Percentiles rank a stretch among this genome's conserved stretches.
phyloP scores from a whole-genome alignment of 495 filamentous ascomycete species.

The Lindgomyces ingoldianus region DNA sequence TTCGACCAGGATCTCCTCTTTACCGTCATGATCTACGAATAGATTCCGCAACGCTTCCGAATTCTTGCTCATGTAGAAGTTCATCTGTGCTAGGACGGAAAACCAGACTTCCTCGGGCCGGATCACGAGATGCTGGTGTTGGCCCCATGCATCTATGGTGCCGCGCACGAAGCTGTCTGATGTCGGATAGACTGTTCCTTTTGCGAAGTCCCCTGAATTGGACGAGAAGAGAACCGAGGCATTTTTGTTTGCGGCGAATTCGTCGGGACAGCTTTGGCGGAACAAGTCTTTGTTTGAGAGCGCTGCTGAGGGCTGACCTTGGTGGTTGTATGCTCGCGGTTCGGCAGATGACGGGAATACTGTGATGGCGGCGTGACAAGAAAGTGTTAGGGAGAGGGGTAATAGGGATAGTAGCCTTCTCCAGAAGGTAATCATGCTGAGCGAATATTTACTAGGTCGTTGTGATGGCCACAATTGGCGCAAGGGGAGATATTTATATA shows the following conservation, averaged over 20 bases:
- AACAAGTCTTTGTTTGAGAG: not conserved
- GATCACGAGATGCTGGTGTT: conserved; percentile 57
- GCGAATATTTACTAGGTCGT: no score
- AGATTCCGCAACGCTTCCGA: conserved; percentile 48
- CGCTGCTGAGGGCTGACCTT: not conserved
- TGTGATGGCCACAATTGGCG: no score
- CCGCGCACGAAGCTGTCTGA: conserved; percentile 55
- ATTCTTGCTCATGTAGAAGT: conserved; percentile 54
- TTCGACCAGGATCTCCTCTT: conserved; percentile 51
- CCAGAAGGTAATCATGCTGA: no score
- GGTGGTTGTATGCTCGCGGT: conserved; percentile 2
- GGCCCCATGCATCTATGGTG: conserved; percentile 54
- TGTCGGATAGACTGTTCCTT: not conserved
- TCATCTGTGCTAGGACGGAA: conserved; percentile 58
- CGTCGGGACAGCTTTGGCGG: conserved; percentile 8
- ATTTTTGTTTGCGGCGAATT: not conserved
- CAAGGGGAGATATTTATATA: no score
- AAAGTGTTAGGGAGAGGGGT: no score
- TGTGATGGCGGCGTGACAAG: not conserved
- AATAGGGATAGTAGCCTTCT: no score
- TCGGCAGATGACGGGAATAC: conserved; percentile 7
- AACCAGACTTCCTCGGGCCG: conserved; percentile 67
- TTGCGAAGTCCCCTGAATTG: not conserved
- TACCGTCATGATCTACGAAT: conserved; percentile 51
- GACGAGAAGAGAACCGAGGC: not conserved